Base-by-base conservation (phyloP, 495 filamentous ascomycete genomes). In the Talaromyces stipitatus region DNA sequence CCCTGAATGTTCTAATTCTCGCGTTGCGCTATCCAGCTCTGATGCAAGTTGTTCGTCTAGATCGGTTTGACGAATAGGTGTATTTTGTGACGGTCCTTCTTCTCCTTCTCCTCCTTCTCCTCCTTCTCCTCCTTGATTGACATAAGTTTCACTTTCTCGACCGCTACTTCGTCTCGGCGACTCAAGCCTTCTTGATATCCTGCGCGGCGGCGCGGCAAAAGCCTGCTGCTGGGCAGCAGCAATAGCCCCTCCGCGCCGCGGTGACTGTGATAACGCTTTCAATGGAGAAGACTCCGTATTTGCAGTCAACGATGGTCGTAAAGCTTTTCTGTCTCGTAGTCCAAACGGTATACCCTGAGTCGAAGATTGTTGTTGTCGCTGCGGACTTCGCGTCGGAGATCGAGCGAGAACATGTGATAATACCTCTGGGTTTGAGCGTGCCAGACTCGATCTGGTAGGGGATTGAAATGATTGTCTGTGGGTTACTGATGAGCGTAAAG, bases 361-460 rank as follows among this genome's bases (percentile, higher is more conserved):
- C 61, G 69, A 58, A 46, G 61, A 52, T 58, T 46, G 50, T 58
- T 45, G 52, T 43, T 45, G 56, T 59, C 56, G 55, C 43, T 62
- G 59, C 18, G 51, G 61, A 26, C 56, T 50, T 66, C 63, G 60
- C 27, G 54, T 62, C 5, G 71, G 62, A 12, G 69, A 70, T 64
- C 68, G 64, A 63, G 67, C 74, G 45, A 70, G 63, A 27, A 78
- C 70, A 56, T 79, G 78, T 48, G 75, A 70, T 43, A 85, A 61
- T 14, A 84, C 68, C 7, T 81, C 80, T 6, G 85, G 83, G 62
- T 87, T 80, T 58, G 82, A 80, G 63, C 81, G 80, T 60, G 84
- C 79, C 16, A 88, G 65, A 61, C 81, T 87, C 4, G 84, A 77
- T 60, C 78, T 80, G 0, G 84, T 88, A 3, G 85, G 86, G 3